Base-by-base conservation (phyloP, 176 grass and related monocot genomes). In the Bothriochloa decipiens region DNA sequence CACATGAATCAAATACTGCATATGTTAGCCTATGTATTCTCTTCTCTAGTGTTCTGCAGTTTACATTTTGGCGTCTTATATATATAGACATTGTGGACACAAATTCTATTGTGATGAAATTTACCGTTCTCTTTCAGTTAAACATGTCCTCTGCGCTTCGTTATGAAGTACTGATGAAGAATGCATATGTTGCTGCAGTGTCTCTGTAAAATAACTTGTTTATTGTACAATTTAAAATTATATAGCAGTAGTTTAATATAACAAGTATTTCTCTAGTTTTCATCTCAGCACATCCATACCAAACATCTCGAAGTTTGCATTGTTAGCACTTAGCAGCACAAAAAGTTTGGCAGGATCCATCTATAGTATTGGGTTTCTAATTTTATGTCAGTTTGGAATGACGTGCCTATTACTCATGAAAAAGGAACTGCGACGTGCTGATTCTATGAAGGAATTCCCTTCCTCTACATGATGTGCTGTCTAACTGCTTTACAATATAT, bases 11-110 rank as follows among this genome's bases (percentile, higher is more conserved):
- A 42, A 42, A 42, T 29, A 18, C 71, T 72, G 22, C 13, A 16
- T 27, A 27, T 72, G 70, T 42, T 47, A 16, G n/a, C 41, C 41
- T 26, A 40, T 45, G 43, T 47, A 29, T 16, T 74, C 25, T 74
- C 71, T 74, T 73, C 70, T 74, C 41, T 74, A 18, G 25, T 25
- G n/a, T 74, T 28, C 42, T 50, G 71, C 25, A 28, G 37, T 71
- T 42, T 74, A 16, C 6, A 1, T 28, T 36, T 49, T 28, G 8
- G 42, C 14, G 16, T 16, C 12, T 15, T 71, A 26, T 70, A 40
- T 13, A 46, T 46, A 14, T 46, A 14, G 45, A 46, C 45, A 46
- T 14, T 46, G 3, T 46, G 45, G 45, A 46, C 45, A 46, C 45
- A 46, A 46, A 46, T 46, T 46, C 45, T 14, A 46, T 12, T 46